Evolutionary conservation across 2,329 filamentous ascomycete genomes (phyloP).

Genomic region (Colletotrichum sublineola): DNA sequence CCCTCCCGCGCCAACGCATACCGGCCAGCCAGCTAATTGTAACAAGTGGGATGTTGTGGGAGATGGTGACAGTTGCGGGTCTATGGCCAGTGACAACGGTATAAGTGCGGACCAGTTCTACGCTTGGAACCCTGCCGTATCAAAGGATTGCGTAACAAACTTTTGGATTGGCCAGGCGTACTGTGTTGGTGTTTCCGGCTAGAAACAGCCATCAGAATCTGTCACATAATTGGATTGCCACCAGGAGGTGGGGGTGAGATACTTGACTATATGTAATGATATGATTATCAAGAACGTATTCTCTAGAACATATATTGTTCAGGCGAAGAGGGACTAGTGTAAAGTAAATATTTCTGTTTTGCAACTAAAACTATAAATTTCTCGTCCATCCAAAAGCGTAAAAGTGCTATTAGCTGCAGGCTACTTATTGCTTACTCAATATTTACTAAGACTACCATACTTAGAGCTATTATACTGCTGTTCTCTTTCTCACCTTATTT

Average conservation of each 20-base stretch:
- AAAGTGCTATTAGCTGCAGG: no score
- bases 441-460: no score
- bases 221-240: not conserved
- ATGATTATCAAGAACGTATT: not conserved
- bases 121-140: conserved; percentile 43
- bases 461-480: no score
- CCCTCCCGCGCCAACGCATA: conserved; percentile 41
- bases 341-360: not conserved
- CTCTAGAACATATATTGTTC: not conserved
- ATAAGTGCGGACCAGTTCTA: conserved; percentile 41
- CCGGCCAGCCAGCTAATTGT: conserved; percentile 42
- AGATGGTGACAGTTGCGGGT: conserved; percentile 38
- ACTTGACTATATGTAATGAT: not conserved
- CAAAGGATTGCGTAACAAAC: conserved; percentile 44
- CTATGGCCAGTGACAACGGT: conserved; percentile 23
- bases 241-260: not conserved
- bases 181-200: conserved; percentile 44
- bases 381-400: not conserved
- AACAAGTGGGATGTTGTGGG: conserved; percentile 42
- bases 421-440: no score
- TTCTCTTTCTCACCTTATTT: no score
- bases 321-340: not conserved
- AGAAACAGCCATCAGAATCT: not conserved
- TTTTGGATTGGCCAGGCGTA: conserved; percentile 47
- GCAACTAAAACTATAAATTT: not conserved